Base-by-base conservation (phyloP, 2,329 filamentous ascomycete species). In the Ilyonectria destructans region DNA sequence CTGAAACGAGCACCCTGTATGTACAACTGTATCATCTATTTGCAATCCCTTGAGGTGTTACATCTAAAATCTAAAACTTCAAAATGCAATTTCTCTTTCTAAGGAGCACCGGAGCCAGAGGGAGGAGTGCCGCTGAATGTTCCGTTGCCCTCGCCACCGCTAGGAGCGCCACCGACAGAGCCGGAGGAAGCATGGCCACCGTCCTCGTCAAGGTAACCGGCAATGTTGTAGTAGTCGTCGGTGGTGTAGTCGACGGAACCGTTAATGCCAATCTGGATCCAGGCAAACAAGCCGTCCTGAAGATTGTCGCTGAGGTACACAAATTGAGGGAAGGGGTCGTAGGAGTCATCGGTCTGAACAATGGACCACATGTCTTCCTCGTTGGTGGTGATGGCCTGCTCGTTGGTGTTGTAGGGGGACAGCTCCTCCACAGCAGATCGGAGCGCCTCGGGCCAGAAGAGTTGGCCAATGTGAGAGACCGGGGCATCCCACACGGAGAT, bases 401-500 rank as follows among this genome's bases (percentile, higher is more conserved):
- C 81, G 76, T 86, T 86, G 61, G 75, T 77, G 29, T 68, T 76
- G 77, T 86, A 86, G 0, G 88, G 87, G 1, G 76, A 67, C 0
- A 79, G 80, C 29, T 74, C 75, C 64, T 88, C 85, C 55, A 89
- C 86, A 21, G 80, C 71, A 17, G 75, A 68, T 64, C 88, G 83
- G 40, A 90, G 84, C 67, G 83, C 80, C 72, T 89, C 74, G 89
- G 85, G 78, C 90, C 88, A 76, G 90, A 88, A 82, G 88, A 91
- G 66, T 77, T 91, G 89, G 17, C 89, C 89, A 35, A 90, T 84
- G 77, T 91, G 88, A 2, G 86, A 84, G 51, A 87, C 84, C 35
- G 80, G 67, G 10, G 45, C 54, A 31, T 62, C 29, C 62, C 63
- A 62, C 9, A 67, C 52, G 6, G 58, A 62, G 19, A 67, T 69